Percentiles rank a stretch among this genome's conserved stretches.
Evolutionary conservation across 202 grass and related monocot species (phyloP).

Genomic region (Setaria italica): DNA sequence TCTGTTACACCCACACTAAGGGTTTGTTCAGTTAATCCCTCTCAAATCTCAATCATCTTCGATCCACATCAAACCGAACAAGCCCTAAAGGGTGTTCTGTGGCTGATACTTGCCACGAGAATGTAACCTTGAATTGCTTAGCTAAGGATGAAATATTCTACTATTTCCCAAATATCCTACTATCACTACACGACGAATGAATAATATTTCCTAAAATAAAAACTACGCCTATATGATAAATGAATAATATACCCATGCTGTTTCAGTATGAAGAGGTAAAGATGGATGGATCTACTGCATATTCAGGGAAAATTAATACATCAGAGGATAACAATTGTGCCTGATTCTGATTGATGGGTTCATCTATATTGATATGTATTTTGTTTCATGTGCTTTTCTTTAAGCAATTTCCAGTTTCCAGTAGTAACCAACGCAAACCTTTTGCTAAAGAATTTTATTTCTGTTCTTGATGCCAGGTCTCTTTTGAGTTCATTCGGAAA

Average conservation of each 20-base stretch:
- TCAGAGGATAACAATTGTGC: background rate
- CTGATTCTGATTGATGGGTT: background rate
- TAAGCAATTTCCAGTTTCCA: background rate
- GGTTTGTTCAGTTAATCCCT: no score
- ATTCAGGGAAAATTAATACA: background rate
- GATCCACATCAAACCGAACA: no score
- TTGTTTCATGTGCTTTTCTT: background rate
- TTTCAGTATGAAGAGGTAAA: background rate
- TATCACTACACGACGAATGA: background rate
- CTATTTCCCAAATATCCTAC: conserved; percentile 13
- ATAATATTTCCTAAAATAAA: background rate
- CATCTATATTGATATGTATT: background rate
- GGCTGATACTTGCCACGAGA: background rate
- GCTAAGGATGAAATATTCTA: background rate
- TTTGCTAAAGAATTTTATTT: conserved; percentile 27
- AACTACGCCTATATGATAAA: background rate
- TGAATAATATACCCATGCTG: conserved; percentile 7
- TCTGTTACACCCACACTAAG: background rate
- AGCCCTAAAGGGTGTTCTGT: background rate
- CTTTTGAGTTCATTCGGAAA: conserved; percentile 9
- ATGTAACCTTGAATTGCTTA: background rate
- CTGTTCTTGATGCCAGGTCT: conserved; percentile 8
- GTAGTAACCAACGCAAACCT: background rate
- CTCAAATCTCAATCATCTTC: no score
- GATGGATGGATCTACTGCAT: background rate